phyloP scores from a whole-genome alignment of 2,329 filamentous ascomycete species.

The Endothia cerciana region DNA sequence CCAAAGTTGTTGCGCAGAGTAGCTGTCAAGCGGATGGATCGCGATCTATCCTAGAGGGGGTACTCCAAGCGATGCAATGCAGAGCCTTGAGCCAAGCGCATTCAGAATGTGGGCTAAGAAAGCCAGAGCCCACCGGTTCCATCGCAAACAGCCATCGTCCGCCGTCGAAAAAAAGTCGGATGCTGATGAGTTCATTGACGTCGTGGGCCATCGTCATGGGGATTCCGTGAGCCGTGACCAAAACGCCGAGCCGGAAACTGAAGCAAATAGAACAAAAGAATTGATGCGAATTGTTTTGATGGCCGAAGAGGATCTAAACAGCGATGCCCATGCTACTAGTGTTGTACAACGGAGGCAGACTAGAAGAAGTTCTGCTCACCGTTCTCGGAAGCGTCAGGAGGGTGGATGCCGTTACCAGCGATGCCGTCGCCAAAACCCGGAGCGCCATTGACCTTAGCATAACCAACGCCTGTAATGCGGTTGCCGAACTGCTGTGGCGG shows the following conservation, averaged over 20 bases:
- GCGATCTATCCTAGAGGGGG: slow-evolving; percentile 12
- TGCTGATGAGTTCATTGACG: slow-evolving; percentile 28
- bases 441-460: slow-evolving; percentile 18
- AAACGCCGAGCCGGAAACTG: slow-evolving; percentile 20
- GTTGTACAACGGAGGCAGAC: slow-evolving; percentile 28
- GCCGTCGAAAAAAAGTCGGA: slow-evolving; percentile 22
- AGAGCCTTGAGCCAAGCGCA: slow-evolving; percentile 13
- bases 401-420: slow-evolving; percentile 33
- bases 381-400: slow-evolving; percentile 25
- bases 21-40: slow-evolving; percentile 14
- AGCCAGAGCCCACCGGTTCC: slow-evolving; percentile 7
- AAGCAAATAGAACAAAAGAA: slow-evolving; percentile 15
- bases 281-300: slow-evolving; percentile 22
- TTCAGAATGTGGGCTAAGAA: background rate
- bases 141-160: slow-evolving; percentile 15
- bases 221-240: slow-evolving; percentile 15
- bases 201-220: slow-evolving; percentile 29
- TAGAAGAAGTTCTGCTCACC: slow-evolving; percentile 35
- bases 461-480: slow-evolving; percentile 19
- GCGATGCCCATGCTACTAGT: slow-evolving; percentile 24
- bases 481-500: slow-evolving; percentile 28
- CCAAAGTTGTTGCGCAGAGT: slow-evolving; percentile 5
- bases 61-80: slow-evolving; percentile 20
- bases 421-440: slow-evolving; percentile 15
- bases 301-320: slow-evolving; percentile 28